Evolutionary conservation across 2,329 filamentous ascomycete species (phyloP), one percentile per base, ranked within the genome.

Genomic region (Aspergillus quadrilineatus): DNA sequence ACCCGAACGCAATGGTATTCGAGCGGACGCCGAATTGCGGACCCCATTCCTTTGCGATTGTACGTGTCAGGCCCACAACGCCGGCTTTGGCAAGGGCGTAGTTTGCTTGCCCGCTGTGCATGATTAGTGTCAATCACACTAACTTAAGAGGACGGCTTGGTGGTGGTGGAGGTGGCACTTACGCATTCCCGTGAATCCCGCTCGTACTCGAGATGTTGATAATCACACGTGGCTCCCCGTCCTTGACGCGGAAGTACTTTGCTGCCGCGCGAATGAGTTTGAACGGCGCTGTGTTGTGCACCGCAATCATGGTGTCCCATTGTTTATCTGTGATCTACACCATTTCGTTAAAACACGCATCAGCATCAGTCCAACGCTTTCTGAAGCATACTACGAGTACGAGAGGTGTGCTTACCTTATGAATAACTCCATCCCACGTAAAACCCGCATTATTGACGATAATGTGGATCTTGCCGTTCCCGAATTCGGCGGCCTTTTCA

Each of bases 371-470:
- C 22, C 22, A 4, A 22, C 22, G 22, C 22, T 22, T 22, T 22
- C 3, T 22, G 22, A 22, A 22, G 22, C 22, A 22, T 22, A 4
- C 22, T 22, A 22, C 22, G 22, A 22, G 22, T 22, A 22, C 22
- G 22, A 22, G 22, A 22, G 22, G 22, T 22, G 22, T 22, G 22
- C 22, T 12, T 22, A 83, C 81, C 77, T 94, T 95, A 80, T 95
- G 90, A 63, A 95, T 91, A 39, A 95, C 90, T 6, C 88, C 92
- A 73, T 96, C 92, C 90, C 91, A 96, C 0, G 92, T 96, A 76
- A 90, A 95, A 42, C 90, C 91, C 0, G 91, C 92, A 72, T 96
- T 96, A 76, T 96, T 95, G 58, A 96, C 89, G 55, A 96, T 88
- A 70, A 94, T 89, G 73, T 96, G 89, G 60, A 96, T 92, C 80